Evolutionary conservation across 1,139 yeast species (phyloP), one percentile per base, ranked within the genome.

Genomic region (Eremothecium sinecaudum): DNA sequence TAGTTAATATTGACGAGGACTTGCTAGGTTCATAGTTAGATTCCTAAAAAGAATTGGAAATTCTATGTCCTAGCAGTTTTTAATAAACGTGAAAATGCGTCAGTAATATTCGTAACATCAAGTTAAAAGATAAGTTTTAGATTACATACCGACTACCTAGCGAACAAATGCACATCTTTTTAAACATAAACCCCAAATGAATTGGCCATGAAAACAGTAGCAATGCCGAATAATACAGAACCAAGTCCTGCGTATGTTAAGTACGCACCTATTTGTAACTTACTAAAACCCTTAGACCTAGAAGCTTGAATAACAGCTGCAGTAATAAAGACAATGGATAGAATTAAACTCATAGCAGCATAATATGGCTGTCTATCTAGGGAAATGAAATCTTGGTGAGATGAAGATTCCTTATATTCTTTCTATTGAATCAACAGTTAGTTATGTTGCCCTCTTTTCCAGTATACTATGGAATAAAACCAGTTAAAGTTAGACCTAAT

Each of bases 161-260:
- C n/a, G 24, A 4, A 21, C 5, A 21, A 11, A 13, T 5, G 3
- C 5, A 11, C 24, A 13, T 13, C n/a, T 4, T 9, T 18, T 37
- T 37, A 53, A 18, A 51, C 50, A 29, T 55, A 55, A 2, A 55
- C 59, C 11, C 58, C 59, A 25, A 53, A 46, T 2, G 58, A 51
- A 31, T 55, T 44, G 18, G 56, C 42, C 20, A 49, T 28, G 32
- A 53, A 51, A 4, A 55, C 49, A 13, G 48, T 36, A 20, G 51
- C 50, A 14, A 51, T 25, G 8, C 55, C 58, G 26, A 43, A 34
- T 33, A 55, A 45, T 10, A 50, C 16, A 27, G 57, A 46, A 5
- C 51, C 57, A 15, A 46, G n/a, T n/a, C n/a, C n/a, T n/a, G n/a
- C n/a, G n/a, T n/a, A n/a, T n/a, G n/a, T n/a, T n/a, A n/a, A n/a